Evolutionary conservation across 177 flowering plant species (phyloP), one percentile per base, ranked within the genome.

Genomic region (Vitis hybrid): DNA sequence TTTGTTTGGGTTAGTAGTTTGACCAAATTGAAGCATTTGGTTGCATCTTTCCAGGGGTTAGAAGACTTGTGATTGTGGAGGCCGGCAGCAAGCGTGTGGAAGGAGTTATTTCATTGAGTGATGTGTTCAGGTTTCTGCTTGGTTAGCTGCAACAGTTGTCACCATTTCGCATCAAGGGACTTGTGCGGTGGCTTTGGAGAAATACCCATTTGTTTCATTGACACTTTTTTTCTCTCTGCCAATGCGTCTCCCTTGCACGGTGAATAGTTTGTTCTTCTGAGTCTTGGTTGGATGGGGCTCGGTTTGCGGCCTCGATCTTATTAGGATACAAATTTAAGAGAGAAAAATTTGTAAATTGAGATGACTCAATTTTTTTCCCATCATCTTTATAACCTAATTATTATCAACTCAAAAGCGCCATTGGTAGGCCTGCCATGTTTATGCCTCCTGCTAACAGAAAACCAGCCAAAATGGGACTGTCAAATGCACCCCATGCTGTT

Each of bases 71-170:
- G 9, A 76, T 94, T 57, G 97, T 94, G 74, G 98, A 94, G 78
- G 97, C 98, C 66, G 98, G 98, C 13, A 94, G 91, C 80, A 91
- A 90, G 80, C 93, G 94, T 6, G 97, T 92, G 7, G 97, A 94
- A 81, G 98, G 98, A 67, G 88, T 94, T 68, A 76, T 94, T 62
- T 85, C 98, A 30, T 48, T 79, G 71, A 70, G 66, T 16, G 77
- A 74, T 11, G 68, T 76, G 14, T 71, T 57, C 51, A 55, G 52
- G 49, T 73, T 19, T 35, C 59, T 68, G 55, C 62, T 58, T 7
- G 67, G 64, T 58, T 59, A 60, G 61, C 51, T 48, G 5, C 3
- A 61, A 2, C 8, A 60, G 60, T 30, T 8, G 24, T 65, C 62
- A 24, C 61, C 65, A 49, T 16, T 48, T 56, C 19, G 12, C 60